These are phyloP conservation scores for Centrapalus pauciflorus DNA, from an alignment of 129 eudicot genomes.

Conservation along the genomic window DNA sequence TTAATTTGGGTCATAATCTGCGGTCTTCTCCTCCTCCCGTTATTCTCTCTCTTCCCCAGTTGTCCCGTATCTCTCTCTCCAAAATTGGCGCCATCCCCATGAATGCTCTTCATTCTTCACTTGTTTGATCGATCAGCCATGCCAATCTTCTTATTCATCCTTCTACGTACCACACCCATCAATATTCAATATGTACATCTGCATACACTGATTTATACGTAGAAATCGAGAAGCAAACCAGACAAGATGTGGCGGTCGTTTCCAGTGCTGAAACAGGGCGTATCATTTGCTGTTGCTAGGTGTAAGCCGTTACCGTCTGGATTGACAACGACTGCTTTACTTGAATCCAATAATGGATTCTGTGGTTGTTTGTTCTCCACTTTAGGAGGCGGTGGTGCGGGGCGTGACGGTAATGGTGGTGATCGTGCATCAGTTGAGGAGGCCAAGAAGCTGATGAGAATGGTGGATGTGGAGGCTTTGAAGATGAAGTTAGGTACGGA, in stretches of 20 bases:
- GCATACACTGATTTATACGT: conserved; percentile 11
- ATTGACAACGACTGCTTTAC: not conserved
- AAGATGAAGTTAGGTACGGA: conserved; percentile 57
- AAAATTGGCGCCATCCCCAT: conserved; percentile 5
- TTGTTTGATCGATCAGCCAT: not conserved
- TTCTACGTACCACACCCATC: not conserved
- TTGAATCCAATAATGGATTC: not conserved
- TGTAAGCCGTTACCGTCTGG: not conserved
- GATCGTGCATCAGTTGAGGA: conserved; percentile 38
- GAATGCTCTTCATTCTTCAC: conserved; percentile 17
- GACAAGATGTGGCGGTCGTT: conserved; percentile 40
- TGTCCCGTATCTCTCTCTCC: not conserved
- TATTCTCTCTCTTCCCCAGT: conserved; percentile 17
- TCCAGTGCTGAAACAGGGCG: conserved; percentile 24
- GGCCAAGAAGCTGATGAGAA: conserved; percentile 59
- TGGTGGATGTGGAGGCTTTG: conserved; percentile 64
- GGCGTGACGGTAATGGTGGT: not conserved
- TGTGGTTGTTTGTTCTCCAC: conserved; percentile 16
- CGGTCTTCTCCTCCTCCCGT: conserved; percentile 13
- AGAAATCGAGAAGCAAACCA: not conserved
- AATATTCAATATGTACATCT: not conserved
- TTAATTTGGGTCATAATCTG: no score
- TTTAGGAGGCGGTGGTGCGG: conserved; percentile 4
- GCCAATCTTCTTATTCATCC: not conserved
- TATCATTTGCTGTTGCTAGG: conserved; percentile 5